phyloP scores from a whole-genome alignment of 2,329 filamentous ascomycete species.

The Trichoderma aggressivum region DNA sequence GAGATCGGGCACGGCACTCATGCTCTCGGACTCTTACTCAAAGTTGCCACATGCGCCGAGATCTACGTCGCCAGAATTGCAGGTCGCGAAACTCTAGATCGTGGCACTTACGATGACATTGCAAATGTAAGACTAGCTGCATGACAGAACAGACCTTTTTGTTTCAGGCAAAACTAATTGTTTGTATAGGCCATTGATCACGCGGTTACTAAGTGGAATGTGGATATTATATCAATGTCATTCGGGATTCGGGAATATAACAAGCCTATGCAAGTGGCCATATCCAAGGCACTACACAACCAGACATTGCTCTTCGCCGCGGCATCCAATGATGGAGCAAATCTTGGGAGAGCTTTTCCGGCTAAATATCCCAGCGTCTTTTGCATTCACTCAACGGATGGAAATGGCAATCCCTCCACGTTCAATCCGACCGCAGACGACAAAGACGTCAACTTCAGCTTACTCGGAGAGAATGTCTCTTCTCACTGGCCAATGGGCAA shows the following conservation, averaged over 20 bases:
- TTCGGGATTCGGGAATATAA: not conserved
- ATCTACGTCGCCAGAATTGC: not conserved
- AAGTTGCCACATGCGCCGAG: not conserved
- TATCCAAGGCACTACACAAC: not conserved
- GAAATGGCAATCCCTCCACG: not conserved
- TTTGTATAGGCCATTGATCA: not conserved
- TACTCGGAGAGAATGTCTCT: not conserved
- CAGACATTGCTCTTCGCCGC: slow-evolving; percentile 1
- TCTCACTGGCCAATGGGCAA: not conserved
- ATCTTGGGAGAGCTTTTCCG: not conserved
- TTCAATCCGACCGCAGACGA: slow-evolving; percentile 1
- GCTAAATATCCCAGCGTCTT: not conserved
- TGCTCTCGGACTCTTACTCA: not conserved
- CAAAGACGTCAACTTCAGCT: not conserved
- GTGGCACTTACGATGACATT: not conserved
- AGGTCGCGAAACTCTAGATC: not conserved
- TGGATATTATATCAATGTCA: slow-evolving; percentile 3
- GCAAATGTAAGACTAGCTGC: not conserved
- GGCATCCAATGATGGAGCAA: slow-evolving; percentile 3
- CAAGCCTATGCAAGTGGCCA: not conserved
- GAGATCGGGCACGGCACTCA: not conserved
- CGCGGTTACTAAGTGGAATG: not conserved
- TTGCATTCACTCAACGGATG: slow-evolving; percentile 5
- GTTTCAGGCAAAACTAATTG: not conserved
- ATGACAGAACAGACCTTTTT: not conserved